Base-by-base conservation (phyloP, 495 filamentous ascomycete species). In the Thermothielavioides terrestris region DNA sequence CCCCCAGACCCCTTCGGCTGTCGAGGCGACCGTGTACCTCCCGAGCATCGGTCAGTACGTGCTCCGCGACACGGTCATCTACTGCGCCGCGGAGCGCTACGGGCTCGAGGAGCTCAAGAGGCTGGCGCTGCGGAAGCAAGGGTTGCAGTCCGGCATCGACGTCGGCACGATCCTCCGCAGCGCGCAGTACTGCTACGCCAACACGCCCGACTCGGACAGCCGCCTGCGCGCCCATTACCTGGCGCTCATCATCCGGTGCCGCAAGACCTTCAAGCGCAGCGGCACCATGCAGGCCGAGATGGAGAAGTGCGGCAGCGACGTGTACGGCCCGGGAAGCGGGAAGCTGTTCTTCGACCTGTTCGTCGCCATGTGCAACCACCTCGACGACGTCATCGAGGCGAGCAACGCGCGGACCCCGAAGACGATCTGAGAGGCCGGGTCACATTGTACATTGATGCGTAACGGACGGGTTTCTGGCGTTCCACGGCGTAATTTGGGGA, bases 271-370 rank as follows among this genome's bases (percentile, higher is more conserved):
- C 75, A 94, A 94, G 82, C 80, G 81, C 67, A 94, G 89, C 72
- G 89, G 88, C 66, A 94, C 88, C 60, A 91, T 96, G 89, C 88
- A 94, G 79, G 82, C 85, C 74, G 89, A 96, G 77, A 95, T 96
- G 89, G 86, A 94, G 71, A 81, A 80, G 66, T 59, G 55, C 59
- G 64, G 64, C 59, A 56, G 59, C 63, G 59, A 57, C 41, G 59
- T 57, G 49, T 66, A 66, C 53, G 67, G 65, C 56, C 61, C 60
- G 46, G 87, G 86, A 53, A 88, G 83, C 61, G 83, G 82, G 62
- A 82, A 86, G 73, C 77, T 95, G 65, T 96, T 94, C 77, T 95
- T 96, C 72, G 89, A 95, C 77, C 76, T 96, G 67, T 96, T 95
- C 69, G 89, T 95, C 59, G 88, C 89, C 53, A 86, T 96, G 86